phyloP scores from a whole-genome alignment of 2,329 filamentous ascomycete genomes.

The Exophiala mesophila region DNA sequence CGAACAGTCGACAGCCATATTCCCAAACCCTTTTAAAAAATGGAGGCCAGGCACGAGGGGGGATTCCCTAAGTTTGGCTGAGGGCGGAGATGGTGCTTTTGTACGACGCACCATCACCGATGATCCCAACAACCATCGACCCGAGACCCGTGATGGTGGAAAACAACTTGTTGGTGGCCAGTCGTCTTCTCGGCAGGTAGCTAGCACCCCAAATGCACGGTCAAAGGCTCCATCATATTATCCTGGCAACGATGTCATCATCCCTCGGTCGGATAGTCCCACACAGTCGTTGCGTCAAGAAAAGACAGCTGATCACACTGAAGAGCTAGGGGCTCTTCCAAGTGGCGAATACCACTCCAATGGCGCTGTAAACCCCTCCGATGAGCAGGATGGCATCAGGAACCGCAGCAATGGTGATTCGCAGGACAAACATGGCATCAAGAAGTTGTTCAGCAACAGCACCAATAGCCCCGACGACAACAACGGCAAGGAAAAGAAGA shows the following conservation, averaged over 20 bases:
- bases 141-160: conserved; percentile 3
- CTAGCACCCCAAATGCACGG: conserved; percentile 11
- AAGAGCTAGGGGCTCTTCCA: conserved; percentile 9
- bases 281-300: conserved; percentile 3
- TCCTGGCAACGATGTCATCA: conserved; percentile 10
- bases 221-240: conserved; percentile 9
- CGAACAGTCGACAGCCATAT: conserved; percentile 10
- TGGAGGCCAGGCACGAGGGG: conserved; percentile 11
- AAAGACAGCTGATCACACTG: conserved; percentile 6
- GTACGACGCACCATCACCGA: conserved; percentile 12
- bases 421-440: conserved; percentile 13
- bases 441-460: conserved; percentile 13
- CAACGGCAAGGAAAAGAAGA: conserved; percentile 22
- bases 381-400: conserved; percentile 11
- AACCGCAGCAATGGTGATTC: conserved; percentile 6
- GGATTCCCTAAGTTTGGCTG: conserved; percentile 9
- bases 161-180: conserved; percentile 9
- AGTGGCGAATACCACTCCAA: not conserved
- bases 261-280: conserved; percentile 18
- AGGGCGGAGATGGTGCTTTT: conserved; percentile 15
- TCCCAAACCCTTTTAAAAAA: conserved; percentile 22
- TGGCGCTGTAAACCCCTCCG: conserved; percentile 5
- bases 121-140: conserved; percentile 17
- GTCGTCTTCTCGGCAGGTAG: conserved; percentile 7
- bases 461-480: conserved; percentile 16